Evolutionary conservation across 2,329 filamentous ascomycete genomes (phyloP).

Genomic region (Thielaviopsis punctulata): DNA sequence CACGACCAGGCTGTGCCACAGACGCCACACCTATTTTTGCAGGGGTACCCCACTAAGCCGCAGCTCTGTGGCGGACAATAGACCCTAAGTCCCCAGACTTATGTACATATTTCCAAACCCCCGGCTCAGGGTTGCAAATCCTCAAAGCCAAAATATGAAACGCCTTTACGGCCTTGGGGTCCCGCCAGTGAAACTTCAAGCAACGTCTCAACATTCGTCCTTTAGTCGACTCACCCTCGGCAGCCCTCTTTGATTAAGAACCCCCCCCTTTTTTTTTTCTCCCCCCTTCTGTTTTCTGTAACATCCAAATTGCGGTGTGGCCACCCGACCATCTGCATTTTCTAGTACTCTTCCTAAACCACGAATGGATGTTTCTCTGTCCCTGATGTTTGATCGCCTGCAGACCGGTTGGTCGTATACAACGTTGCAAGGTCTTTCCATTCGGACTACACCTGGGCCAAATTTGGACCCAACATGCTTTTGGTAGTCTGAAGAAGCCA

Average conservation of each 20-base stretch:
- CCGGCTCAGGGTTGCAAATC: neutral
- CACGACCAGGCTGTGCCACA: neutral
- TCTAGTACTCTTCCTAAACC: too few relatives aligned
- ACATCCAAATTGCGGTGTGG: neutral
- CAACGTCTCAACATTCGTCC: neutral
- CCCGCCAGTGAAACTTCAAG: neutral
- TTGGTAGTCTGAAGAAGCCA: neutral
- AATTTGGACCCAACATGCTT: too few relatives aligned
- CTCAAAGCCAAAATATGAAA: neutral
- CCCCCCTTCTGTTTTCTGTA: neutral
- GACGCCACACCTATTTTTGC: neutral
- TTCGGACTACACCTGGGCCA: neutral
- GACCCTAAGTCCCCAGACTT: neutral
- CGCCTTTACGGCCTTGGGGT: neutral
- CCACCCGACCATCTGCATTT: neutral
- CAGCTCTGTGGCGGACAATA: neutral
- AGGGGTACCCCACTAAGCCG: neutral
- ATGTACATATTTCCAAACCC: neutral
- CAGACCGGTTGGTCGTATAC: neutral
- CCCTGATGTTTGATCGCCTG: neutral
- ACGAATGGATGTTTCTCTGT: neutral
- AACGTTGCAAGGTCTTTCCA: neutral
- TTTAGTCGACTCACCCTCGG: neutral
- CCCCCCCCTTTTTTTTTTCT: neutral
- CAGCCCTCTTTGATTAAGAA: too few relatives aligned